These are phyloP conservation scores for Boletus patriciae DNA, from an alignment of 768 basidiomycete species.

Conservation along the genomic window DNA sequence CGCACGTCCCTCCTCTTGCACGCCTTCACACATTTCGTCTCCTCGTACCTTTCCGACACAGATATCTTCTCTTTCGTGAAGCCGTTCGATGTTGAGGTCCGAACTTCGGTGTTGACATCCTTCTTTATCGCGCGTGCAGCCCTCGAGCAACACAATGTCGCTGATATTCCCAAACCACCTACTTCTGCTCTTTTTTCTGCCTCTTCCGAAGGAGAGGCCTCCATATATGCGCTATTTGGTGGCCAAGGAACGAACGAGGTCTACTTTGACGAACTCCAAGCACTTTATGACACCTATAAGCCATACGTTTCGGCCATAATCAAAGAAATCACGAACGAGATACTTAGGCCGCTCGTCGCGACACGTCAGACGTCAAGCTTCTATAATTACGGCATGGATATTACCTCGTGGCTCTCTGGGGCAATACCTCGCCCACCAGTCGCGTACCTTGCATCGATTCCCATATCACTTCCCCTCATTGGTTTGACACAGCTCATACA, in stretches of 20 bases:
- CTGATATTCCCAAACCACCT: conserved; percentile 58
- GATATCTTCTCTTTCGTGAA: conserved; percentile 85
- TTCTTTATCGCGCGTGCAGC: conserved; percentile 78
- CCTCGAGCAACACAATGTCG: conserved; percentile 56
- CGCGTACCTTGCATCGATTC: conserved; percentile 88
- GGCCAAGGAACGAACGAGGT: conserved; percentile 98
- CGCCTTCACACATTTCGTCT: conserved; percentile 75
- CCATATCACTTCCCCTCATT: conserved; percentile 93
- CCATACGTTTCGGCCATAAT: conserved; percentile 82
- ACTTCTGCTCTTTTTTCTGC: conserved; percentile 69
- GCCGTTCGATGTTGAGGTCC: conserved; percentile 68
- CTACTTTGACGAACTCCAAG: conserved; percentile 94
- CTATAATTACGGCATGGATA: conserved; percentile 81
- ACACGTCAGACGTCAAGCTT: conserved; percentile 55
- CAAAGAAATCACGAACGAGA: conserved; percentile 54
- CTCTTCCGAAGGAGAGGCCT: conserved; percentile 60
- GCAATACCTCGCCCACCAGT: conserved; percentile 68
- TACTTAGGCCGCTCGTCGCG: conserved; percentile 70
- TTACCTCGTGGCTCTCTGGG: conserved; percentile 81
- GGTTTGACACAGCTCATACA: conserved; percentile 95
- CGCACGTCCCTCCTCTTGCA: conserved; percentile 69
- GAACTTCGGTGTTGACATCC: conserved; percentile 72
- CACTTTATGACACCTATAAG: conserved; percentile 86
- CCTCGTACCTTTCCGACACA: conserved; percentile 63
- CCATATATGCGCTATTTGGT: conserved; percentile 91